Conservation (phyloP, 306 rosid genomes). For the Corylus avellana region DNA sequence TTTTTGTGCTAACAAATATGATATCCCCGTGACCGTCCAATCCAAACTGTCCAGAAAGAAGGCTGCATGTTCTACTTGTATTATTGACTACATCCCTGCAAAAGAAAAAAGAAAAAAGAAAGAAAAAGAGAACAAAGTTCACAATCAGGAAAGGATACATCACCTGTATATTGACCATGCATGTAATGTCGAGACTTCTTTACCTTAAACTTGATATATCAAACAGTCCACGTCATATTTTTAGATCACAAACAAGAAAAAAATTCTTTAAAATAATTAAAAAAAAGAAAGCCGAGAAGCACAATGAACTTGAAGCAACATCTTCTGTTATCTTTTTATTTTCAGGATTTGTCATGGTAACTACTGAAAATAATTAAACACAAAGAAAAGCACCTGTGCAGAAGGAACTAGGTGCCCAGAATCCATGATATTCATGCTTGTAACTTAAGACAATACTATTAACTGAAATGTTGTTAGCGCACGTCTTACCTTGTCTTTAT, state of each 20-base stretch:
- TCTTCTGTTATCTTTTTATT: neutral
- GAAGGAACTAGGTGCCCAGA: neutral
- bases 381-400: neutral
- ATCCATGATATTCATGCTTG: neutral
- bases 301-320: neutral
- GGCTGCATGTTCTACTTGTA: neutral
- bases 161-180: neutral
- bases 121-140: neutral
- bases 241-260: neutral
- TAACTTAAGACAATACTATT: neutral
- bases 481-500: slow-evolving; percentile 15
- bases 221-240: neutral
- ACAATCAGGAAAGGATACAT: neutral
- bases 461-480: neutral
- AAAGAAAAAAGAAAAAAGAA: neutral
- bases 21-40: no score
- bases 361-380: neutral
- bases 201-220: neutral
- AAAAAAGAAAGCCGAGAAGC: neutral
- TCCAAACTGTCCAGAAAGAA: neutral
- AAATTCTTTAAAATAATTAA: neutral
- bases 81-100: neutral
- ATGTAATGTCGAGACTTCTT: neutral
- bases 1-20: no score
- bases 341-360: neutral